These are phyloP conservation scores for Mortierella sp. DNA, from an alignment of 371 early-diverging fungal genomes.

Conservation along the genomic window DNA sequence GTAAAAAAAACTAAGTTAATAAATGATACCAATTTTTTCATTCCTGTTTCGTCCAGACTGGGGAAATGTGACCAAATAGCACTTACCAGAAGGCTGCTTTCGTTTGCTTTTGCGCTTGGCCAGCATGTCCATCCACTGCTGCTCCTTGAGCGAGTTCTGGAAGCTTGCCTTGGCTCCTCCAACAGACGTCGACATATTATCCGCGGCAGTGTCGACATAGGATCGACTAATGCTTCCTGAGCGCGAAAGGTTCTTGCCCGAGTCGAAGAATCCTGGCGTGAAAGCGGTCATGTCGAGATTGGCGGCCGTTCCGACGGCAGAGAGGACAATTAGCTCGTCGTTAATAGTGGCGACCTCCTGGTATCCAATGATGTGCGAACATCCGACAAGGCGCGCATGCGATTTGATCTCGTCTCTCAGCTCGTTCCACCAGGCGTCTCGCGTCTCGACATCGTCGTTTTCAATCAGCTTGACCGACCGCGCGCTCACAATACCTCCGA, in stretches of 20 bases:
- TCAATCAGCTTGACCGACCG: constrained; percentile 79
- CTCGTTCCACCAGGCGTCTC: constrained; percentile 84
- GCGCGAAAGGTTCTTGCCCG: constrained; percentile 38
- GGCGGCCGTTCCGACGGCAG: constrained; percentile 81
- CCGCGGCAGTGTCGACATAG: constrained; percentile 42
- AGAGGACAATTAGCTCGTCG: constrained; percentile 75
- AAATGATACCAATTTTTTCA: not conserved
- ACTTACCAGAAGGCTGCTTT: constrained; percentile 55
- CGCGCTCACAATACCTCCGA: constrained; percentile 81
- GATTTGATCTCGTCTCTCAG: constrained; percentile 79
- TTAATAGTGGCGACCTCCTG: constrained; percentile 70
- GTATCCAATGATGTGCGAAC: constrained; percentile 78
- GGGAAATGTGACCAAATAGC: not conserved
- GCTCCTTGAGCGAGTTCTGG: constrained; percentile 58
- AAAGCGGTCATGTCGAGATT: constrained; percentile 59
- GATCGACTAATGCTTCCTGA: constrained; percentile 55
- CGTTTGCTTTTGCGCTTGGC: constrained; percentile 53
- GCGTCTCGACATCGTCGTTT: constrained; percentile 65
- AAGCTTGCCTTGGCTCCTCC: constrained; percentile 39
- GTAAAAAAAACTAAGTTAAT: not conserved
- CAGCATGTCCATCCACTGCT: constrained; percentile 51
- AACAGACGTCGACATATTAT: constrained; percentile 33
- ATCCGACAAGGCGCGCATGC: constrained; percentile 75
- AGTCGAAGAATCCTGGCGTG: constrained; percentile 53
- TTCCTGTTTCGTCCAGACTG: not conserved